Percentiles rank a stretch among this genome's conserved stretches.
phyloP scores from a whole-genome alignment of 768 basidiomycete genomes.

The Chalciporus pseudorubinellus region DNA sequence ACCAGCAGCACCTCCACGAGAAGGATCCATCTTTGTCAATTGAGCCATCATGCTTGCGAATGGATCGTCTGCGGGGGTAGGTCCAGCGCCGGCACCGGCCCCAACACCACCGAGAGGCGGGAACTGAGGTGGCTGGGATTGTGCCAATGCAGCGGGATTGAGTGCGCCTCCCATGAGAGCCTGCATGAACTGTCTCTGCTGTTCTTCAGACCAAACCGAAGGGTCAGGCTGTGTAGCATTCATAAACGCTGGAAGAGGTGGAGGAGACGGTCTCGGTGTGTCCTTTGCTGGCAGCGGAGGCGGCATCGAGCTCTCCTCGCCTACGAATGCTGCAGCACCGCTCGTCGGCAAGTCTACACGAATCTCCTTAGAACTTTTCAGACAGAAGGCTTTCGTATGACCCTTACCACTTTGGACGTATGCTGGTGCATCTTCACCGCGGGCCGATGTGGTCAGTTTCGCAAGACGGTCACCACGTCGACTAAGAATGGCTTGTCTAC shows the following conservation, averaged over 20 bases:
- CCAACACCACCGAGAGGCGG: background rate
- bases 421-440: constrained; percentile 63
- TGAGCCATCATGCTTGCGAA: constrained; percentile 44
- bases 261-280: constrained; percentile 25
- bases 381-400: background rate
- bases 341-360: constrained; percentile 12
- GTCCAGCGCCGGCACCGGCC: constrained; percentile 24
- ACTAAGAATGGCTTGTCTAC: constrained; percentile 71
- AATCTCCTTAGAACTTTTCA: background rate
- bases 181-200: constrained; percentile 66
- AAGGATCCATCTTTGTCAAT: constrained; percentile 24
- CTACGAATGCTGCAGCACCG: constrained; percentile 33
- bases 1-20: constrained; percentile 22
- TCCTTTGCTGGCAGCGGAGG: constrained; percentile 22
- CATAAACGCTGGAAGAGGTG: constrained; percentile 21
- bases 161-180: constrained; percentile 50
- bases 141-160: constrained; percentile 28
- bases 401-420: constrained; percentile 49
- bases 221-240: constrained; percentile 42
- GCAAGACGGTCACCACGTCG: constrained; percentile 73
- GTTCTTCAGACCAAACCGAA: constrained; percentile 64
- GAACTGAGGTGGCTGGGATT: constrained; percentile 4
- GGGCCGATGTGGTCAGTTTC: constrained; percentile 72
- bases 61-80: constrained; percentile 37
- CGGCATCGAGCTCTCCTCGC: constrained; percentile 35